phyloP scores from a whole-genome alignment of 768 basidiomycete genomes.

The Pholiota conissans region DNA sequence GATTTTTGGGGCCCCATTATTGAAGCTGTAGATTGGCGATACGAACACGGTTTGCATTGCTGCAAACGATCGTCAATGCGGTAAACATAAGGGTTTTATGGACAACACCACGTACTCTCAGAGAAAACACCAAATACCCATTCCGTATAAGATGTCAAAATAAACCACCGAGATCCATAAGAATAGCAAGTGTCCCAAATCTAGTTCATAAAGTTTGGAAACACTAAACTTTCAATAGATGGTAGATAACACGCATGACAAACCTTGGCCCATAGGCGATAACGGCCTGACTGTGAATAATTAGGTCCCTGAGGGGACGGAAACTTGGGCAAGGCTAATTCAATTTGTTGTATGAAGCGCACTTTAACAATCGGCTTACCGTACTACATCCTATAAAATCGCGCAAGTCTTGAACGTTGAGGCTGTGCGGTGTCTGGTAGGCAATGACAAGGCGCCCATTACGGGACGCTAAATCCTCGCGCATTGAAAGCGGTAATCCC shows the following conservation, averaged over 20 bases:
- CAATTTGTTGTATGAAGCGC: slow-evolving; percentile 12
- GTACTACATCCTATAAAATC: slow-evolving; percentile 49
- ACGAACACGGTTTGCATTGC: slow-evolving; percentile 57
- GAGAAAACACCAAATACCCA: slow-evolving; percentile 67
- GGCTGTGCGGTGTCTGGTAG: slow-evolving; percentile 63
- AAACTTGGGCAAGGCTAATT: slow-evolving; percentile 31
- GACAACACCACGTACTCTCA: slow-evolving; percentile 34
- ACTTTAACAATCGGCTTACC: slow-evolving; percentile 24
- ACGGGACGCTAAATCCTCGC: not conserved
- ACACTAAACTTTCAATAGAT: not conserved
- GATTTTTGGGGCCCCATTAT: slow-evolving; percentile 45
- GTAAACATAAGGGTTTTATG: not conserved
- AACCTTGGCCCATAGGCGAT: slow-evolving; percentile 57
- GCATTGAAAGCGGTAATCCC: too few species aligned
- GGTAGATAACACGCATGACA: not conserved
- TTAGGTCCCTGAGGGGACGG: slow-evolving; percentile 23
- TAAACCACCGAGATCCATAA: slow-evolving; percentile 51
- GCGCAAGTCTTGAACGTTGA: slow-evolving; percentile 52
- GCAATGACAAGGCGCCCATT: slow-evolving; percentile 44
- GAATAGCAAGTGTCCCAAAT: slow-evolving; percentile 58
- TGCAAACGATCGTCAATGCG: slow-evolving; percentile 23
- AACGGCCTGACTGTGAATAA: not conserved
- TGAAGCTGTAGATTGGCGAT: slow-evolving; percentile 41
- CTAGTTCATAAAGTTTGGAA: slow-evolving; percentile 23
- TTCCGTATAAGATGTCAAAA: slow-evolving; percentile 57